Base-by-base conservation (phyloP, 441 rosid genomes). In the Gossypium davidsonii region DNA sequence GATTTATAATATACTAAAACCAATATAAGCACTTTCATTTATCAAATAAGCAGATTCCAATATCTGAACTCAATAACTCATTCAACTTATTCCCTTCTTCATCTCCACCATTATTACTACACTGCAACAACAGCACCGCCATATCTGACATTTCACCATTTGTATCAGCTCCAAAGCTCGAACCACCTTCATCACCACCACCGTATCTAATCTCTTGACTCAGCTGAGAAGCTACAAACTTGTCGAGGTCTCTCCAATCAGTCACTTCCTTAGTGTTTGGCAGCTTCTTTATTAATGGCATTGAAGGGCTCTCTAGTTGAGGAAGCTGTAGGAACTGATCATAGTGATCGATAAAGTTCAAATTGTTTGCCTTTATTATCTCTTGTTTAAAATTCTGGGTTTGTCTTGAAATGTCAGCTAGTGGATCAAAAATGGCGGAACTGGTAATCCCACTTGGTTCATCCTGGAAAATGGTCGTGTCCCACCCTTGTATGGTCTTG, bases 211-310 rank as follows among this genome's bases (percentile, higher is more conserved):
- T 94, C 78, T 89, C 91, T 59, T 87, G 90, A 74, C 90, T 94
- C 75, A 94, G 60, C 68, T 94, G 97, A 17, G 98, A 90, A 25
- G 97, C 98, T 51, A 94, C 97, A 69, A 94, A 94, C 87, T 86
- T 90, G 81, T 94, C 98, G 12, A 94, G 88, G 3, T 86, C 91
- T 81, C 98, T 86, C 98, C 98, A 94, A 34, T 92, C 98, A 3
- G 92, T 91, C 62, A 89, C 89, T 62, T 71, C 85, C 79, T 82
- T 79, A 25, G 79, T 71, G 49, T 67, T 73, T 34, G 39, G 39
- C 39, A 34, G 91, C 81, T 88, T 75, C 84, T 86, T 89, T 64
- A 82, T 73, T 26, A 84, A 61, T 4, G 90, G 85, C 59, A 87
- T 72, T 17, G 91, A 85, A 25, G 93, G 91, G 76, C 91, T 84